Evolutionary conservation across 208 protist species (phyloP).

Genomic region (Leishmania guyanensis): DNA sequence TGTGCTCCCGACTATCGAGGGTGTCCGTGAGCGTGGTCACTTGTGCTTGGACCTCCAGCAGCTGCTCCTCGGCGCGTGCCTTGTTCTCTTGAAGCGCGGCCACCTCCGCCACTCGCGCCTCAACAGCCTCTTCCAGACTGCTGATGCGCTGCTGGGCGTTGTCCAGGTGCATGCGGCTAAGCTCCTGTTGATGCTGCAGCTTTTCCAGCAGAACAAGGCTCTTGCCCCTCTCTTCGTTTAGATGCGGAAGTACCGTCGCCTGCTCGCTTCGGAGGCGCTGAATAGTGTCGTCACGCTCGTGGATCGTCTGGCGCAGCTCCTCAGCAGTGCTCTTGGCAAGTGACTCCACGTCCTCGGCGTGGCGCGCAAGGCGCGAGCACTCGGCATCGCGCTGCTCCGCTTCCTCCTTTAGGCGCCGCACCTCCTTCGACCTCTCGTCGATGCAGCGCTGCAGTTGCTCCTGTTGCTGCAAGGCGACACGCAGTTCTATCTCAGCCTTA

Average conservation of each 20-base stretch:
- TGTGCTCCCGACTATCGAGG: slow-evolving; percentile 38
- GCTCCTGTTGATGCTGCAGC: slow-evolving; percentile 53
- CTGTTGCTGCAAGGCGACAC: slow-evolving; percentile 29
- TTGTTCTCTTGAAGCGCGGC: slow-evolving; percentile 24
- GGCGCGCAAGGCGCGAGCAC: slow-evolving; percentile 39
- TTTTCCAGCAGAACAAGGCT: slow-evolving; percentile 55
- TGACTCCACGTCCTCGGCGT: slow-evolving; percentile 64
- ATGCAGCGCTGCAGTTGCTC: slow-evolving; percentile 35
- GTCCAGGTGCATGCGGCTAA: slow-evolving; percentile 28
- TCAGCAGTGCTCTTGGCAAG: slow-evolving; percentile 51
- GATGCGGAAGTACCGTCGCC: slow-evolving; percentile 36
- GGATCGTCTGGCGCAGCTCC: slow-evolving; percentile 45
- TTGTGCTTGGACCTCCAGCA: slow-evolving; percentile 19
- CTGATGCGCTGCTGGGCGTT: slow-evolving; percentile 31
- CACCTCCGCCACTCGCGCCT: slow-evolving; percentile 22
- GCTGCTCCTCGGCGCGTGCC: slow-evolving; percentile 20
- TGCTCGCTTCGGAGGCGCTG: slow-evolving; percentile 52
- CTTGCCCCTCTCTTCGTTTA: slow-evolving; percentile 50
- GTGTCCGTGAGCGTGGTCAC: slow-evolving; percentile 28
- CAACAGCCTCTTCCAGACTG: slow-evolving; percentile 26
- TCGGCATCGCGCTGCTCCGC: slow-evolving; percentile 44
- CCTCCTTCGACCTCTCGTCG: slow-evolving; percentile 38
- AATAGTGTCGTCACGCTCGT: slow-evolving; percentile 49
- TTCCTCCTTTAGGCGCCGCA: slow-evolving; percentile 27
- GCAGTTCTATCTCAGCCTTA: slow-evolving; percentile 10